Evolutionary conservation across 345 rosid species (phyloP).

Genomic region (Clausena lansium): DNA sequence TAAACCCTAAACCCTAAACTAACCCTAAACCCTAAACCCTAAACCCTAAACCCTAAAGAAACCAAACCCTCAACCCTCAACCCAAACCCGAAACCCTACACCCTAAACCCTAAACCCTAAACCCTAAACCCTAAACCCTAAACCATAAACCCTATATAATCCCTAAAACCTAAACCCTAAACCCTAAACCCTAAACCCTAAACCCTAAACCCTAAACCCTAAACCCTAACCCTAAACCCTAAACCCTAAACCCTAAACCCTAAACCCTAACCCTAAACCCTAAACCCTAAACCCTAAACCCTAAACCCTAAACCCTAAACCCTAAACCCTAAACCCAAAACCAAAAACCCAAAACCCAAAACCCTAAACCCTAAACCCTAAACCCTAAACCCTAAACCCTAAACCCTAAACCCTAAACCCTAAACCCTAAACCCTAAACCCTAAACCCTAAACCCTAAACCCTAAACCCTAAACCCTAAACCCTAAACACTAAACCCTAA

Average conservation of each 20-base stretch:
- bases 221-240: slow-evolving; percentile 17
- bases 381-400: slow-evolving; percentile 28
- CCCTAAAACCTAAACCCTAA: slow-evolving; percentile 3
- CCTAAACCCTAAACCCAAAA: slow-evolving; percentile 15
- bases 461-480: slow-evolving; percentile 4
- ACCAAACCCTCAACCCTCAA: slow-evolving; percentile 25
- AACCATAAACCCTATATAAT: background rate
- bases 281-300: slow-evolving; percentile 17
- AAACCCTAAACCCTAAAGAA: slow-evolving; percentile 25
- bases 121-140: background rate
- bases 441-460: slow-evolving; percentile 8
- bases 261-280: slow-evolving; percentile 17
- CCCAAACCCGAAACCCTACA: slow-evolving; percentile 29
- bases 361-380: slow-evolving; percentile 12
- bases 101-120: slow-evolving; percentile 15
- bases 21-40: slow-evolving; percentile 18
- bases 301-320: slow-evolving; percentile 15
- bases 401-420: slow-evolving; percentile 27
- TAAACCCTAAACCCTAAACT: slow-evolving; percentile 23
- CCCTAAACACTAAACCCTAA: slow-evolving; percentile 4
- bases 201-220: slow-evolving; percentile 15
- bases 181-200: slow-evolving; percentile 5
- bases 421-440: slow-evolving; percentile 9
- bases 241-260: slow-evolving; percentile 16
- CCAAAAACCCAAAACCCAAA: slow-evolving; percentile 10